phyloP scores from a whole-genome alignment of 1,284 basidiomycete species.

The Moniliella sp. region DNA sequence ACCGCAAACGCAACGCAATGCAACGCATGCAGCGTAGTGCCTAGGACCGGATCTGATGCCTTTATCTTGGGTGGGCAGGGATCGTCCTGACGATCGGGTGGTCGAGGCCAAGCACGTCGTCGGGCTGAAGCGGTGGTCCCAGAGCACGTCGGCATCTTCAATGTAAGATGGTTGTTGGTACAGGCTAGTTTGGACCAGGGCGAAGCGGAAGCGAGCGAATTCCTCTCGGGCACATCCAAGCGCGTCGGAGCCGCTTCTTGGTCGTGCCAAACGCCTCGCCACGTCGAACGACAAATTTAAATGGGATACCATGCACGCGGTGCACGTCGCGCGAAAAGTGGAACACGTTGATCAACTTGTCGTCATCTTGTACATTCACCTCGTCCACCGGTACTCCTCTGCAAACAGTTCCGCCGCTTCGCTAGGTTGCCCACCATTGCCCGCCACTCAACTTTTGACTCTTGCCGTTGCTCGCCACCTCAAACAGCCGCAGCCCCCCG shows the following conservation, averaged over 20 bases:
- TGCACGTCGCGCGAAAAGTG: conserved; percentile 85
- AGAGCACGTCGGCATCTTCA: conserved; percentile 53
- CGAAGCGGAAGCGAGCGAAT: conserved; percentile 77
- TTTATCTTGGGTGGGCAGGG: conserved; percentile 19
- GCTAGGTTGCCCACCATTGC: conserved; percentile 85
- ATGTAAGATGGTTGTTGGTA: conserved; percentile 89
- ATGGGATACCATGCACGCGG: conserved; percentile 89
- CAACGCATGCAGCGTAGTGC: too few relatives aligned
- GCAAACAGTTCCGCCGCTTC: conserved; percentile 85
- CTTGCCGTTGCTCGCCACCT: conserved; percentile 45
- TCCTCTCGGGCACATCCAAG: conserved; percentile 79
- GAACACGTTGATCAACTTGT: conserved; percentile 86
- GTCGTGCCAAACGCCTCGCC: conserved; percentile 81
- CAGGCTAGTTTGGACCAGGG: conserved; percentile 39
- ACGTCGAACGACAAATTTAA: conserved; percentile 55
- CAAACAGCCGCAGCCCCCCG: conserved; percentile 79
- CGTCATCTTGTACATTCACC: conserved; percentile 55
- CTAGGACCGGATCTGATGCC: conserved; percentile 31
- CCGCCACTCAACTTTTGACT: conserved; percentile 50
- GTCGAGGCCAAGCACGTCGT: conserved; percentile 83
- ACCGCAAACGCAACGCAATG: too few relatives aligned
- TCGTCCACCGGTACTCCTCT: conserved; percentile 86
- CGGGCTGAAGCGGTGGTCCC: conserved; percentile 79
- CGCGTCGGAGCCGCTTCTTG: conserved; percentile 76
- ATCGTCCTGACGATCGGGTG: conserved; percentile 60